Evolutionary conservation across 1,284 basidiomycete genomes (phyloP).

Genomic region (Ceratobasidium papillatum): DNA sequence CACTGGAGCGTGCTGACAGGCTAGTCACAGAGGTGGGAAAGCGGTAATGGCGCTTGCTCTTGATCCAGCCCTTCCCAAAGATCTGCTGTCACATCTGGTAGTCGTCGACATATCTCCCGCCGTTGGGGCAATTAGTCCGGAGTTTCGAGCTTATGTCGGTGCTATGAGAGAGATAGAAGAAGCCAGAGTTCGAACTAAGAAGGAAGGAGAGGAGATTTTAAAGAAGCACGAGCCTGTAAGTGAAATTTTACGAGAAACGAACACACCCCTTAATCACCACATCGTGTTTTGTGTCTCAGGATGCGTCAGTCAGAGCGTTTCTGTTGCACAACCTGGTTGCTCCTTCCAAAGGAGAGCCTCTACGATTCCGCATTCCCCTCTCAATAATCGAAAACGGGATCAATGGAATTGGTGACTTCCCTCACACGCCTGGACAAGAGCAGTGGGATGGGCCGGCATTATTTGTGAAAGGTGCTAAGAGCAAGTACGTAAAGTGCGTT

Average conservation of each 20-base stretch:
- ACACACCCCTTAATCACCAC: slow-evolving; percentile 2
- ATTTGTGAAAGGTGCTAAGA: slow-evolving; percentile 81
- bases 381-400: slow-evolving; percentile 70
- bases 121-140: slow-evolving; percentile 66
- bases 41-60: slow-evolving; percentile 83
- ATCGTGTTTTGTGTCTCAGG: slow-evolving; percentile 55
- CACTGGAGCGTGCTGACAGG: not conserved
- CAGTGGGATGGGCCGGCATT: slow-evolving; percentile 70
- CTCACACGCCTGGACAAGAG: slow-evolving; percentile 66
- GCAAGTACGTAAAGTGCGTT: slow-evolving; percentile 60
- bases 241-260: not conserved
- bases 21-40: slow-evolving; percentile 78
- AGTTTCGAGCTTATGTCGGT: slow-evolving; percentile 71
- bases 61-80: slow-evolving; percentile 58
- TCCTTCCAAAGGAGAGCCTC: slow-evolving; percentile 52
- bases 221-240: slow-evolving; percentile 65
- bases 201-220: slow-evolving; percentile 73
- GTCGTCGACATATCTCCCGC: slow-evolving; percentile 84
- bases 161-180: slow-evolving; percentile 76
- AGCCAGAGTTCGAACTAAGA: slow-evolving; percentile 62
- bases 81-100: slow-evolving; percentile 69
- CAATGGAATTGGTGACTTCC: slow-evolving; percentile 76
- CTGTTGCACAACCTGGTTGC: slow-evolving; percentile 79
- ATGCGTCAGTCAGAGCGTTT: slow-evolving; percentile 75
- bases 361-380: slow-evolving; percentile 77